Base-by-base conservation (phyloP, 306 rosid genomes). In the Astragalus membranaceus region DNA sequence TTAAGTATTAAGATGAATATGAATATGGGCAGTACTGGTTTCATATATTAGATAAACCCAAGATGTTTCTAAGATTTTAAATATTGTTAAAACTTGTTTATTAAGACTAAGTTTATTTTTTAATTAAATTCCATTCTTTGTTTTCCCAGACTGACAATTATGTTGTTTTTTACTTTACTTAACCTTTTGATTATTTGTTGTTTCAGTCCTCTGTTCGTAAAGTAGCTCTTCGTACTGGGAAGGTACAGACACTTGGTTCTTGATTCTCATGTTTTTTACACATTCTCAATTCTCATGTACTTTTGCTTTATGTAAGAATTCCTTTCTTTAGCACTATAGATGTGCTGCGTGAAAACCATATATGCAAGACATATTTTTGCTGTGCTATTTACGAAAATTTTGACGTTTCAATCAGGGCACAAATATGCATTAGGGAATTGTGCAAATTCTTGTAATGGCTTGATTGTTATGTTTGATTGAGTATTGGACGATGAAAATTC, bases 201-300 rank as follows among this genome's bases (percentile, higher is more conserved):
- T 82, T 82, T 61, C 97, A 94, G 98, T 94, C 98, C 57, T 85
- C 98, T 6, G 80, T 94, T 70, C 92, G 98, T 66, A 87, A 77
- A 82, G 97, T 94, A 9, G 81, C 84, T 77, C 93, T 94, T 82
- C 85, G 15, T 54, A n/a, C 90, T 20, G 97, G 98, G 43, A 87
- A 90, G 98, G 98, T 94, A 84, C 53, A 11, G 37, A 51, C 13
- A 65, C 10, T 36, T 59, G 16, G 20, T 80, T 59, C 53, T 70
- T 30, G 74, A 64, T 26, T 26, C 3, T 26, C 30, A 26, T 26
- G 3, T 26, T 26, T 26, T 26, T 26, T 26, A 26, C 30, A 3
- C 30, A 26, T 26, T 26, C 30, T 26, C 30, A 26, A 26, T 26
- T 26, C 30, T 26, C 30, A 26, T 26, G 30, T 26, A 26, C 13